Evolutionary conservation across 768 basidiomycete genomes (phyloP).

Genomic region (Mycena vulgaris): DNA sequence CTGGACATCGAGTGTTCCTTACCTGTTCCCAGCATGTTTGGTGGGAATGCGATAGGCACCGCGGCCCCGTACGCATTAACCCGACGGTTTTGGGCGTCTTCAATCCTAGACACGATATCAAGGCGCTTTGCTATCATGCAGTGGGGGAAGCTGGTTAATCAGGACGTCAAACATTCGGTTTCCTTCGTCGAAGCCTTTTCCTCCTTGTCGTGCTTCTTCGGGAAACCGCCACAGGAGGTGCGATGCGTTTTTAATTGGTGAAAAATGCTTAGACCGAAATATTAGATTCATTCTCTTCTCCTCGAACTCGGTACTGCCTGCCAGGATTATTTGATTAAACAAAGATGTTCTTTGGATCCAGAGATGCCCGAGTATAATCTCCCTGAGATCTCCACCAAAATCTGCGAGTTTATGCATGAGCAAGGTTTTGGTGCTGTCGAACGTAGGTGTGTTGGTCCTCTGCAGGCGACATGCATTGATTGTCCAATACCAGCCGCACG

Average conservation of each 20-base stretch:
- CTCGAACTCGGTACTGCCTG: slow-evolving; percentile 59
- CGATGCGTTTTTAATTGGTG: slow-evolving; percentile 27
- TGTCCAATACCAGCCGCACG: slow-evolving; percentile 45
- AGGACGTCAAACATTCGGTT: slow-evolving; percentile 23
- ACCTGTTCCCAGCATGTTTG: slow-evolving; percentile 49
- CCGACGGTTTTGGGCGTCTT: slow-evolving; percentile 66
- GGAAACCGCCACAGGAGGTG: slow-evolving; percentile 60
- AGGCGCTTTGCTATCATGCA: slow-evolving; percentile 55
- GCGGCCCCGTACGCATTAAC: slow-evolving; percentile 53
- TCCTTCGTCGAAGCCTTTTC: slow-evolving; percentile 53
- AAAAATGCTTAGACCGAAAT: background rate
- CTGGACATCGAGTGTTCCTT: slow-evolving; percentile 58
- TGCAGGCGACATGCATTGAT: background rate
- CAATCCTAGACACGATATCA: slow-evolving; percentile 61
- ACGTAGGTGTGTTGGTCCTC: slow-evolving; percentile 49
- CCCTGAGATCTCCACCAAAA: slow-evolving; percentile 53
- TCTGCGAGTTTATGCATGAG: slow-evolving; percentile 67
- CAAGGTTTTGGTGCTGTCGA: slow-evolving; percentile 62
- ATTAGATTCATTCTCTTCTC: slow-evolving; percentile 58
- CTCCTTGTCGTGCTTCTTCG: slow-evolving; percentile 69
- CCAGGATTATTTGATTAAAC: slow-evolving; percentile 51
- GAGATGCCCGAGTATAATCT: slow-evolving; percentile 52
- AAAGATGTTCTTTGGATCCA: slow-evolving; percentile 47
- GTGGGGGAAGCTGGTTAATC: slow-evolving; percentile 61
- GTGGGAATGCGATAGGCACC: slow-evolving; percentile 14